These are phyloP conservation scores for Benincasa hispida DNA, from an alignment of 306 rosid genomes.

Conservation along the genomic window DNA sequence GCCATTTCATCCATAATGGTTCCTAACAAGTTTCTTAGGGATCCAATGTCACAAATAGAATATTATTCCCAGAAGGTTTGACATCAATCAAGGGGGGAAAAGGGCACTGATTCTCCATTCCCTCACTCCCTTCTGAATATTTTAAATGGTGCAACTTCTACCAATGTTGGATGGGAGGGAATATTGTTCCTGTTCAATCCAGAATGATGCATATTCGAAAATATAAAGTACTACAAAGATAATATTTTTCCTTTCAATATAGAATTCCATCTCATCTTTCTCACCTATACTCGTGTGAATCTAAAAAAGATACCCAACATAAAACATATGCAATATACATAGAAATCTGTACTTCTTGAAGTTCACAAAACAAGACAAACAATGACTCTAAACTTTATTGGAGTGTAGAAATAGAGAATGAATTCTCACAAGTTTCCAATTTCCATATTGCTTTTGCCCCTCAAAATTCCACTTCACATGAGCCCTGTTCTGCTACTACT, in stretches of 20 bases:
- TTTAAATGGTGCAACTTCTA: not conserved
- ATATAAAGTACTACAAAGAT: not conserved
- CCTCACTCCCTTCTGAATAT: not conserved
- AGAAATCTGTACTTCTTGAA: not conserved
- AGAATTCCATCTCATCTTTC: not conserved
- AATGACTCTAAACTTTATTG: not conserved
- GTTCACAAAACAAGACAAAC: not conserved
- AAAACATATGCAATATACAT: not conserved
- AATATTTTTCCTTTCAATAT: not conserved
- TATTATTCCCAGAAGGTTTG: not conserved
- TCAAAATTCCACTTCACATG: not conserved
- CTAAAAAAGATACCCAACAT: not conserved
- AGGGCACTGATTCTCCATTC: not conserved
- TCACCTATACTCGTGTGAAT: not conserved
- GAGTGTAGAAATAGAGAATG: not conserved
- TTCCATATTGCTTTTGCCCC: not conserved
- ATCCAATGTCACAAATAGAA: not conserved
- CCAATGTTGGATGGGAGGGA: not conserved
- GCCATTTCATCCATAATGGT: not conserved
- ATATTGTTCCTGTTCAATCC: not conserved
- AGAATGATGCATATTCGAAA: not conserved
- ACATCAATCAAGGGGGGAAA: not conserved
- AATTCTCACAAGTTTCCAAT: not conserved
- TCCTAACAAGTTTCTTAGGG: too few relatives aligned
- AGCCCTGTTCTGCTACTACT: not conserved